Evolutionary conservation across 1,284 basidiomycete species (phyloP), one percentile per base, ranked within the genome.

Genomic region (Malassezia japonica): DNA sequence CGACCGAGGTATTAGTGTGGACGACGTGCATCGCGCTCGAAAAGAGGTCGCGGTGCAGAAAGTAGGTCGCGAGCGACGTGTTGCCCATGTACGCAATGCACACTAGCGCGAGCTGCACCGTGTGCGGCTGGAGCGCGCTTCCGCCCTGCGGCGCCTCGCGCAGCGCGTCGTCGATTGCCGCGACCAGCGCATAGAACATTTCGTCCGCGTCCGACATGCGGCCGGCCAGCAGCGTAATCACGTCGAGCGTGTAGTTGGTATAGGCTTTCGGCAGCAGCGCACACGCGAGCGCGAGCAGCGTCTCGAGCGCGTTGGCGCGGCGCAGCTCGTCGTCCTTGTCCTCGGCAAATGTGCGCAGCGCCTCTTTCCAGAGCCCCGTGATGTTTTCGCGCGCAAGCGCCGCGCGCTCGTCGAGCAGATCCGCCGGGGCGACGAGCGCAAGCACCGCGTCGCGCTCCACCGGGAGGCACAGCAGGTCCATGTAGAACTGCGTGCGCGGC

Each of bases 201-300:
- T 68, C 64, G 41, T 70, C 67, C 15, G 66, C 65, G 15, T 70
- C 67, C 15, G 65, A 62, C 63, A 70, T 70, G n/a, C 65, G 60
- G 1, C 64, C 64, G 1, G 66, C 67, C 34, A 70, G 56, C 35
- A 70, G 50, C 20, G 56, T 55, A 39, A 70, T 65, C 43, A 68
- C 44, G 39, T 68, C 66, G 20, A 68, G 61, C 10, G 65, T 58
- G 46, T 65, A 62, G 50, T 69, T 62, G 33, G 61, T 48, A 46
- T 67, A 64, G 5, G 55, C 44, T 48, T 68, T 68, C 46, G 45
- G 56, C 40, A 70, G 57, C 43, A 70, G 56, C 16, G 64, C 56
- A 20, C 48, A 51, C 6, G 67, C 67, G 8, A 70, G 51, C 3
- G 61, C 65, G 10, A 65, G 42, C 13, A 70, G 46, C 4, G 64